Percentiles rank a stretch among this genome's conserved stretches.
Conservation (phyloP, 306 rosid species). For the Datisca glomerata region DNA sequence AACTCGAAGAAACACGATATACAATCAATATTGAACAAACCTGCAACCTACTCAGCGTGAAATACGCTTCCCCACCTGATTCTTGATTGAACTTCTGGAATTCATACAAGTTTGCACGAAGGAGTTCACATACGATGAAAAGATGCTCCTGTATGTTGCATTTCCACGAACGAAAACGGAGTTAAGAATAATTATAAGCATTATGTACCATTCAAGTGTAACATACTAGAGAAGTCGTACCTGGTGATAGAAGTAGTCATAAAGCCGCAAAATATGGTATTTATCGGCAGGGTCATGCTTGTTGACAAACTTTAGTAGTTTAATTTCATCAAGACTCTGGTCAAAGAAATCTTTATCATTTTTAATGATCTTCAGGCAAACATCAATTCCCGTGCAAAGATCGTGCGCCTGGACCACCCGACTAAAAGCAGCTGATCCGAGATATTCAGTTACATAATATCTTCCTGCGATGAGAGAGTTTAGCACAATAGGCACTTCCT, state of each 20-base stretch:
- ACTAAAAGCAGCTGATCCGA: slow-evolving; percentile 98
- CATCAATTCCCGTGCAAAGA: slow-evolving; percentile 71
- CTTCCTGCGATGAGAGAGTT: slow-evolving; percentile 78
- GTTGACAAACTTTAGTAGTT: slow-evolving; percentile 89
- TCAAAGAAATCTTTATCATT: slow-evolving; percentile 96
- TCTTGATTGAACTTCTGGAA: slow-evolving; percentile 92
- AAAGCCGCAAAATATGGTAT: slow-evolving; percentile 75
- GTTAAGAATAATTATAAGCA: too few relatives aligned
- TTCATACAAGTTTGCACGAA: slow-evolving; percentile 84
- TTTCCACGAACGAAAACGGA: not conserved
- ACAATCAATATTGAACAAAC: slow-evolving; percentile 27
- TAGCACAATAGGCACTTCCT: slow-evolving; percentile 81
- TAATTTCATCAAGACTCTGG: slow-evolving; percentile 95
- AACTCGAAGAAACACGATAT: not conserved
- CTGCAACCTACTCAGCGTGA: slow-evolving; percentile 79
- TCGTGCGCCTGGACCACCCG: slow-evolving; percentile 94
- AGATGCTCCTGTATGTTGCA: slow-evolving; percentile 82
- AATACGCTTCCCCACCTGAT: slow-evolving; percentile 80
- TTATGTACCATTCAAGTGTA: not conserved
- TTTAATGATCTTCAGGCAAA: slow-evolving; percentile 96
- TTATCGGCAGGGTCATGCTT: slow-evolving; percentile 78
- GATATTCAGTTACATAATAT: slow-evolving; percentile 74
- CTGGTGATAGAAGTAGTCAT: slow-evolving; percentile 93
- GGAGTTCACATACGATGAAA: slow-evolving; percentile 87
- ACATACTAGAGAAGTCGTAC: slow-evolving; percentile 18